Conservation (phyloP, 208 protist species). For the Crithidia expoeki region DNA sequence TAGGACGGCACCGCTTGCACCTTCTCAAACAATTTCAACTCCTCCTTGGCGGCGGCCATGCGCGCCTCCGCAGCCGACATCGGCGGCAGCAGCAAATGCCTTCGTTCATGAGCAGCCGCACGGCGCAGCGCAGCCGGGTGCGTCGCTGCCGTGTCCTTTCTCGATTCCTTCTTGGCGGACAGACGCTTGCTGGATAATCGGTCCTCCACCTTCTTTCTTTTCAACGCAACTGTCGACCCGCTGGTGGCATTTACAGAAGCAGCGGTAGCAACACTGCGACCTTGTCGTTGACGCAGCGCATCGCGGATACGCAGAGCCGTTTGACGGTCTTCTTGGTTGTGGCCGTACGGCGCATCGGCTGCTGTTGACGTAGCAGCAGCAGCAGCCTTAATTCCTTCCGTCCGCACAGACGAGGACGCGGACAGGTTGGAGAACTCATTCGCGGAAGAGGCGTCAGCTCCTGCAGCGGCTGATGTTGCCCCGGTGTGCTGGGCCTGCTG, state of each 20-base stretch:
- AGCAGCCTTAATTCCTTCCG: not conserved
- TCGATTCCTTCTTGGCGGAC: constrained; percentile 19
- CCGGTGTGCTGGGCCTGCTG: constrained; percentile 1
- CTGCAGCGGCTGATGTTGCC: not conserved
- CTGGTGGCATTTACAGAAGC: not conserved
- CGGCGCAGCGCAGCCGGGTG: constrained; percentile 23
- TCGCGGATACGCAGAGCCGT: constrained; percentile 25
- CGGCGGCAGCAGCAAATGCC: constrained; percentile 11
- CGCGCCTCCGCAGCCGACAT: constrained; percentile 44
- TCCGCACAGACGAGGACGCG: not conserved
- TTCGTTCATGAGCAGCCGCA: constrained; percentile 20
- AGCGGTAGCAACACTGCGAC: constrained; percentile 8
- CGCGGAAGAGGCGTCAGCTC: not conserved
- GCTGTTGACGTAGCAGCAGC: not conserved
- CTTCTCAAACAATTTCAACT: constrained; percentile 66
- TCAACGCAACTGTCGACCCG: not conserved
- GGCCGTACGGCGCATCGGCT: not conserved
- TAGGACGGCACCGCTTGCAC: constrained; percentile 55
- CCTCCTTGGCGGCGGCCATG: constrained; percentile 53
- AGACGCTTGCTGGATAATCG: not conserved
- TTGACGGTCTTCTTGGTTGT: constrained; percentile 3
- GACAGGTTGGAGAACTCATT: not conserved
- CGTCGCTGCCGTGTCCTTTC: constrained; percentile 10
- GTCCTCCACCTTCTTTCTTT: not conserved
- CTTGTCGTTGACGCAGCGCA: constrained; percentile 26